phyloP scores from a whole-genome alignment of 257 asterid species.

The Pogostemon cablin region DNA sequence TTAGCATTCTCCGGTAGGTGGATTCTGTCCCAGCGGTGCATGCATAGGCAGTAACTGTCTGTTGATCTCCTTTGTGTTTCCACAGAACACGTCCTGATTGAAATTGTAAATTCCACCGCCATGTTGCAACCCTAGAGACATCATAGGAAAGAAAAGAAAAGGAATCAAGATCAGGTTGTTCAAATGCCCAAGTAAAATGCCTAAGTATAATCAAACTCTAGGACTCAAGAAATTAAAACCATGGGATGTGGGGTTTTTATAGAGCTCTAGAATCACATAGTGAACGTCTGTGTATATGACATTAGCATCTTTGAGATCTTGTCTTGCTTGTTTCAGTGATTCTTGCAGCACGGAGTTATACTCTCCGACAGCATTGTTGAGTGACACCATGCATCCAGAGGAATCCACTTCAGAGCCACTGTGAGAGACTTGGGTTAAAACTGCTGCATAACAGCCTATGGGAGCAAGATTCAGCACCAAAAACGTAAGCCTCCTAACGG shows the following conservation, averaged over 20 bases:
- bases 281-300: conserved; percentile 52
- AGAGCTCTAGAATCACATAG: conserved; percentile 53
- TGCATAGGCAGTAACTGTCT: conserved; percentile 53
- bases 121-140: conserved; percentile 52
- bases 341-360: conserved; percentile 56
- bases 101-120: conserved; percentile 67
- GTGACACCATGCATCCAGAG: conserved; percentile 60
- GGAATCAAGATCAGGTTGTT: not conserved
- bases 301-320: conserved; percentile 44
- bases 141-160: not conserved
- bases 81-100: conserved; percentile 50
- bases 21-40: conserved; percentile 77
- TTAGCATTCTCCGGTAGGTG: conserved; percentile 70
- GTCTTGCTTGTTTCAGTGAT: conserved; percentile 42
- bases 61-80: conserved; percentile 32
- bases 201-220: not conserved
- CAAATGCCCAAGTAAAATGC: not conserved
- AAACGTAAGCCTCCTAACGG: conserved; percentile 57
- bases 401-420: conserved; percentile 51
- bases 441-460: conserved; percentile 64
- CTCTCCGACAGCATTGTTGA: conserved; percentile 54
- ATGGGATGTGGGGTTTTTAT: conserved; percentile 51
- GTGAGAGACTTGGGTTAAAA: conserved; percentile 45
- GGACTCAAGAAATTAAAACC: conserved; percentile 33
- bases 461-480: conserved; percentile 69